A percentile compares a stretch with the other conserved stretches of the same genome.
These are phyloP conservation scores for Endocarpon pusillum DNA, from an alignment of 495 filamentous ascomycete species.

Conservation along the genomic window DNA sequence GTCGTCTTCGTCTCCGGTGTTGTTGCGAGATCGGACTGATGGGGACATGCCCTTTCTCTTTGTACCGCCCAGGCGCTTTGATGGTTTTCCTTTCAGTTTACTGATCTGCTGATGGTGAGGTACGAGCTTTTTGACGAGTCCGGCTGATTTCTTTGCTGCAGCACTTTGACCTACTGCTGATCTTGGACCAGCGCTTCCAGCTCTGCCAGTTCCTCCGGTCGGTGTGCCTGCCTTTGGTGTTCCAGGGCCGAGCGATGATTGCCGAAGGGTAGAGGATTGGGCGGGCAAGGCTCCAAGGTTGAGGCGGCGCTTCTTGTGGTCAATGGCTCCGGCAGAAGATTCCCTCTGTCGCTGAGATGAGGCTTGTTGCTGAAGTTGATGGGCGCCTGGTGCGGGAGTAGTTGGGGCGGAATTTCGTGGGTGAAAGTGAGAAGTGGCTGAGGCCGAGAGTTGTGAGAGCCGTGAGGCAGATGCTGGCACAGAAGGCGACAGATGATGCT, in stretches of 20 bases:
- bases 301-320: slow-evolving; percentile 54
- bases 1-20: slow-evolving; percentile 51
- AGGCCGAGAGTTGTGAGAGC: slow-evolving; percentile 2
- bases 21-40: slow-evolving; percentile 21
- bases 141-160: slow-evolving; percentile 31
- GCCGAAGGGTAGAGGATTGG: slow-evolving; percentile 58
- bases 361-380: slow-evolving; percentile 29
- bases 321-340: slow-evolving; percentile 55
- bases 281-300: slow-evolving; percentile 46
- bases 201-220: slow-evolving; percentile 34
- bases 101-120: slow-evolving; percentile 47
- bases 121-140: slow-evolving; percentile 44
- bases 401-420: slow-evolving; percentile 42
- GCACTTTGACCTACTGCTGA: slow-evolving; percentile 10
- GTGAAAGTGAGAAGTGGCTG: slow-evolving; percentile 1
- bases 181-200: slow-evolving; percentile 57
- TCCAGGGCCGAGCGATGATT: slow-evolving; percentile 66
- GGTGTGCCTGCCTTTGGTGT: slow-evolving; percentile 71
- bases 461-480: too few relatives aligned
- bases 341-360: slow-evolving; percentile 47
- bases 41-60: too few relatives aligned
- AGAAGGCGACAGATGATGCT: too few relatives aligned
- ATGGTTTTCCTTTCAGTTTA: slow-evolving; percentile 33
- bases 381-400: slow-evolving; percentile 43
- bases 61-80: too few relatives aligned